Evolutionary conservation across 257 asterid species (phyloP).

Genomic region (Salvia hispanica): DNA sequence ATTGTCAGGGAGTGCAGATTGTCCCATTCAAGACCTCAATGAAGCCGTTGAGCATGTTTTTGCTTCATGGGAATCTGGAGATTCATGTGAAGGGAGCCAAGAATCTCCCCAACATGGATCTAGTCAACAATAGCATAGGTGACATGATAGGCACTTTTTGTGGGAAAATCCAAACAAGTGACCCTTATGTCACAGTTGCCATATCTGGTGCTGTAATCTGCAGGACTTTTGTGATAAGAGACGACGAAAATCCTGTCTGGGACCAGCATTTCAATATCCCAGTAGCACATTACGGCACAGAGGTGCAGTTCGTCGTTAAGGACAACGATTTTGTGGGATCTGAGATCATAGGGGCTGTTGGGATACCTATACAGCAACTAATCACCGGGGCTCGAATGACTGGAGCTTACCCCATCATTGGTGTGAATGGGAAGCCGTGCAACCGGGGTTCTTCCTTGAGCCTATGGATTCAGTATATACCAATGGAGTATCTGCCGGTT

Average conservation of each 20-base stretch:
- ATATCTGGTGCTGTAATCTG: constrained; percentile 72
- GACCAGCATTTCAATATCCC: constrained; percentile 81
- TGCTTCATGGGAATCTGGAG: constrained; percentile 86
- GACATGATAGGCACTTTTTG: constrained; percentile 51
- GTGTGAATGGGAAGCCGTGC: constrained; percentile 60
- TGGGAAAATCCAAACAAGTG: constrained; percentile 70
- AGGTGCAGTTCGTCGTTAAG: constrained; percentile 83
- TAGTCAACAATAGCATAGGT: constrained; percentile 57
- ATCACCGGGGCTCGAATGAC: constrained; percentile 46
- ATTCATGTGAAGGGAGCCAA: constrained; percentile 73
- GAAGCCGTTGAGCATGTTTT: constrained; percentile 45
- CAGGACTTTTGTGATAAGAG: constrained; percentile 69
- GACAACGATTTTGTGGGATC: constrained; percentile 87
- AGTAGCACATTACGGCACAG: constrained; percentile 79
- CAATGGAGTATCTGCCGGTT: constrained; percentile 53
- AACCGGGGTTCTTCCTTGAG: constrained; percentile 63
- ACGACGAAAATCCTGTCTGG: constrained; percentile 83
- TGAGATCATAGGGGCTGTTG: constrained; percentile 81
- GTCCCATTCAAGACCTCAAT: constrained; percentile 73
- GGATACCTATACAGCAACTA: constrained; percentile 66
- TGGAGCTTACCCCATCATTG: constrained; percentile 67
- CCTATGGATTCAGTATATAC: constrained; percentile 69
- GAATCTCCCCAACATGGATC: constrained; percentile 85
- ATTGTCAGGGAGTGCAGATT: constrained; percentile 60
- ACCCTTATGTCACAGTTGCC: constrained; percentile 78